Evolutionary conservation across 345 rosid genomes (phyloP).

Genomic region (Eucalyptus sp.): DNA sequence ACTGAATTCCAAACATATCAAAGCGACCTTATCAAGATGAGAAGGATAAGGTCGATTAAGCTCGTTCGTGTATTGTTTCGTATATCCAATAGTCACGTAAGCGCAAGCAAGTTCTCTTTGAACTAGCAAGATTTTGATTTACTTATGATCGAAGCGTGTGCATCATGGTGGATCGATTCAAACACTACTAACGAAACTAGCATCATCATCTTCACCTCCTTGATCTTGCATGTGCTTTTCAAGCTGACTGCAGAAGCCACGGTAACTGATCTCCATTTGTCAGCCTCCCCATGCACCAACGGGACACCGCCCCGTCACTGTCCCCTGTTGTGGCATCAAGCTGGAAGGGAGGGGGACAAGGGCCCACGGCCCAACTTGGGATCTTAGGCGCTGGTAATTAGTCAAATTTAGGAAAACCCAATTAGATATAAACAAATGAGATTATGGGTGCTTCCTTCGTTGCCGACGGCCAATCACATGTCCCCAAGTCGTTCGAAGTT

Average conservation of each 20-base stretch:
- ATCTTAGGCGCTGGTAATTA: not conserved
- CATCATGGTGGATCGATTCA: not conserved
- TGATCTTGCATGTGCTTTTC: not conserved
- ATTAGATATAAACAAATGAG: not conserved
- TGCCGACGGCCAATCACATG: not conserved
- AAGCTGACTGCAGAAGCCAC: not conserved
- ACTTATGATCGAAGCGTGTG: not conserved
- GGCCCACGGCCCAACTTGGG: not conserved
- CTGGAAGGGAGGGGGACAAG: not conserved
- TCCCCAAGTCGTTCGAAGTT: not conserved
- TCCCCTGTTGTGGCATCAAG: not conserved
- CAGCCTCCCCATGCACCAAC: not conserved
- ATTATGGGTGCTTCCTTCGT: not conserved
- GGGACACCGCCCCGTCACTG: not conserved
- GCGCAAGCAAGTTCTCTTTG: not conserved
- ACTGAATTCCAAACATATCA: not conserved
- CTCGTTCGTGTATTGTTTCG: rapidly evolving
- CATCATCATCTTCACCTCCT: not conserved
- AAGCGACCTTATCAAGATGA: rapidly evolving
- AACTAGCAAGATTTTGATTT: not conserved
- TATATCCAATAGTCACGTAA: not conserved
- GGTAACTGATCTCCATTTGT: not conserved
- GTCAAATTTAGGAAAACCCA: not conserved
- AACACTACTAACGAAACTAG: not conserved
- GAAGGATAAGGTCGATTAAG: not conserved